Base-by-base conservation (phyloP, 2,329 filamentous ascomycete species). In the Magnaporthales sp. region DNA sequence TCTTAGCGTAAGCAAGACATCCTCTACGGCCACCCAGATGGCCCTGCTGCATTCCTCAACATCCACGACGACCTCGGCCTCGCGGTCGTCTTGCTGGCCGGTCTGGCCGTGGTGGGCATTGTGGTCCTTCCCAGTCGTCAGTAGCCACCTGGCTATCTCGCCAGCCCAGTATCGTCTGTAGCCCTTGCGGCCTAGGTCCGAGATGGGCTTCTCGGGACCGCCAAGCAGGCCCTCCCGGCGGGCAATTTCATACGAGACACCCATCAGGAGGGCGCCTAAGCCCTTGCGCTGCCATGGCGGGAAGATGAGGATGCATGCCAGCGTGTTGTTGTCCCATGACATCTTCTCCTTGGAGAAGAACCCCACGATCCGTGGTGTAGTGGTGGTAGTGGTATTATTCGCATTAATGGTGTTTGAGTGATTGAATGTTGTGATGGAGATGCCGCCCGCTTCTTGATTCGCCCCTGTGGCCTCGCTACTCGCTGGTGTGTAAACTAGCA, bases 281-380 rank as follows among this genome's bases (percentile, higher is more conserved):
- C 94, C 93, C 70, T 92, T 93, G 69, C 91, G 89, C 77, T 98
- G 94, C 88, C 94, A 98, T 0, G 95, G 95, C 1, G 95, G 95
- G 74, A 98, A 98, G 19, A 98, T 86, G 7, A 98, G 83, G 71
- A 99, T 99, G 75, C 95, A 99, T 0, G 95, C 95, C 5, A 99
- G 84, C 71, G 98, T 99, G 77, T 99, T 98, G 73, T 94, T 93
- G 74, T 99, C 95, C 94, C 95, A 99, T 3, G 92, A 97, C 83
- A 97, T 91, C 77, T 98, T 98, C 77, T 99, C 95, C 76, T 99
- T 98, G 70, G 91, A 96, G 80, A 98, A 99, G 83, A 98, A 98
- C n/a, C 95, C 95, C 1, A 94, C 86, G 31, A 97, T 89, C 56
- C 77, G 75, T 24, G 73, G 71, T 46, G 62, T 68, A 10, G 67